Conservation (phyloP, 1,284 basidiomycete genomes). For the Pholiota adiposa region DNA sequence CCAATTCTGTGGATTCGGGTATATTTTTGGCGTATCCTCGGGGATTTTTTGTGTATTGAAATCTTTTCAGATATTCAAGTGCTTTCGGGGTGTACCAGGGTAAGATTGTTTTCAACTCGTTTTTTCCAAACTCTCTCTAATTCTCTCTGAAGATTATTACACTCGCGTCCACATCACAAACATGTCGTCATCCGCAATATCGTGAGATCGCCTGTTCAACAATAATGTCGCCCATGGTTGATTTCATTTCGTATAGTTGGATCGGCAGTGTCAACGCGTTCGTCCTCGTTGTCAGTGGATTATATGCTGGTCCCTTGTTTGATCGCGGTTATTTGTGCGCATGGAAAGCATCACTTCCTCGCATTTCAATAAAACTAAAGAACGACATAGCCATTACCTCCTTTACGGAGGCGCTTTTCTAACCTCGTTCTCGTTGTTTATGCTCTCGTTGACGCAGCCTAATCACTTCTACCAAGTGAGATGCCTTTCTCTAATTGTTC, state of each 20-base stretch:
- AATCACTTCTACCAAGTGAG: constrained; percentile 29
- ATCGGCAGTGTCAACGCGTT: constrained; percentile 35
- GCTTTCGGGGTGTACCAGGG: constrained; percentile 19
- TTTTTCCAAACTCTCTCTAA: neutral
- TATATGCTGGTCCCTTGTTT: constrained; percentile 30
- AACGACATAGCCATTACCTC: constrained; percentile 8
- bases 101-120: neutral
- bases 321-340: constrained; percentile 34
- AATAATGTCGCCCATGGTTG: neutral
- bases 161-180: constrained; percentile 16
- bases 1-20: constrained; percentile 27
- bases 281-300: constrained; percentile 29
- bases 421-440: constrained; percentile 20
- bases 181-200: constrained; percentile 14
- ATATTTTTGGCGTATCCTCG: too few species aligned
- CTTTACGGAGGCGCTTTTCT: constrained; percentile 11
- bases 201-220: constrained; percentile 3
- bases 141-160: constrained; percentile 14
- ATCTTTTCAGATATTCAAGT: constrained; percentile 21
- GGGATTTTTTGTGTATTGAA: constrained; percentile 36
- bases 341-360: constrained; percentile 3
- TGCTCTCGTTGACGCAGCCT: constrained; percentile 29
- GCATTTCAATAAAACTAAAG: too few species aligned
- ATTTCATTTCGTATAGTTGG: constrained; percentile 26
- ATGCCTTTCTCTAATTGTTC: neutral